Percentiles rank a stretch among this genome's conserved stretches.
Conservation (phyloP, 352 stramenopile species). For the Globisporangium nodosum region DNA sequence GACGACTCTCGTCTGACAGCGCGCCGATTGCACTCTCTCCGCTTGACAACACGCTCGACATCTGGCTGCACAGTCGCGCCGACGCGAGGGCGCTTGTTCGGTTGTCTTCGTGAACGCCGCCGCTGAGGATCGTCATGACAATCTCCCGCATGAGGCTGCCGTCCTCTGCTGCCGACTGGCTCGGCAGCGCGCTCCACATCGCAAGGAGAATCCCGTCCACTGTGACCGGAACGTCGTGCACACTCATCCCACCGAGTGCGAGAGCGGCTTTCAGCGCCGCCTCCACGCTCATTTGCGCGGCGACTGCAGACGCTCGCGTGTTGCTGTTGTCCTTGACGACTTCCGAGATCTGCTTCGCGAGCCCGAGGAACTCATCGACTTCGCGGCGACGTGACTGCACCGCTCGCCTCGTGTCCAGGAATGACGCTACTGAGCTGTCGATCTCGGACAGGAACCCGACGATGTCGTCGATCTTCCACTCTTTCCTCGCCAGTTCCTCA, state of each 20-base stretch:
- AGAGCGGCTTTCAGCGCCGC: slow-evolving; percentile 24
- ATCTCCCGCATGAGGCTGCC: slow-evolving; percentile 20
- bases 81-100: not conserved
- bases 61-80: slow-evolving; percentile 10
- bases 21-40: slow-evolving; percentile 1
- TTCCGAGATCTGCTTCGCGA: slow-evolving; percentile 11
- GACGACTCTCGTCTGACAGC: slow-evolving; percentile 5
- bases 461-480: slow-evolving; percentile 34
- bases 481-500: slow-evolving; percentile 15
- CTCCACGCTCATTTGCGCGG: slow-evolving; percentile 14
- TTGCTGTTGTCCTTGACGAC: slow-evolving; percentile 1
- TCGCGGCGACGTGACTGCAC: slow-evolving; percentile 15
- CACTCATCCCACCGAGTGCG: slow-evolving; percentile 14
- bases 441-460: slow-evolving; percentile 16
- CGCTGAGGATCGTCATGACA: slow-evolving; percentile 14
- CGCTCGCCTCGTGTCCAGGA: slow-evolving; percentile 23
- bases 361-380: slow-evolving; percentile 25
- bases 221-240: slow-evolving; percentile 18
- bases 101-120: not conserved
- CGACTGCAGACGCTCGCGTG: slow-evolving; percentile 6
- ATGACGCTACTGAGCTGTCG: slow-evolving; percentile 9
- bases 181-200: not conserved
- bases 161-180: slow-evolving; percentile 7
- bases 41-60: slow-evolving; percentile 15
- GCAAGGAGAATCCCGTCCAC: slow-evolving; percentile 11